Percentiles rank a stretch among this genome's conserved stretches.
phyloP scores from a whole-genome alignment of 2,329 filamentous ascomycete species.

The Alternaria viburni region DNA sequence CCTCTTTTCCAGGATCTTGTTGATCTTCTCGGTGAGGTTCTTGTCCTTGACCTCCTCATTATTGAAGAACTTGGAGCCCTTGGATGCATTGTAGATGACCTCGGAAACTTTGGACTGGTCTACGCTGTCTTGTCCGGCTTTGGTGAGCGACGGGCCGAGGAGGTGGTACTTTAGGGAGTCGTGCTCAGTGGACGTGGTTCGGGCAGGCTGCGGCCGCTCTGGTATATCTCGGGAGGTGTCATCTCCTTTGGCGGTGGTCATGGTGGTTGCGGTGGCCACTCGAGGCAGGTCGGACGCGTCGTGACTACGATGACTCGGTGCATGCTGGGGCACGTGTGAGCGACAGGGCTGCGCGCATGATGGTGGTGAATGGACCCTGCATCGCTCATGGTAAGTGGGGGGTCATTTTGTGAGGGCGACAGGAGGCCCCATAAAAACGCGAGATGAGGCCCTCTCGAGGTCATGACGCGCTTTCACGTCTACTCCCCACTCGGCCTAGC shows the following conservation, averaged over 20 bases:
- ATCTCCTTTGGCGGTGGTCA: slow-evolving; percentile 9
- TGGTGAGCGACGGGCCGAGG: slow-evolving; percentile 88
- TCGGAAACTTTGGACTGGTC: slow-evolving; percentile 94
- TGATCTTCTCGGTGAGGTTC: slow-evolving; percentile 83
- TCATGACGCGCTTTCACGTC: slow-evolving; percentile 30
- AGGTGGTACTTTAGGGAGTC: slow-evolving; percentile 86
- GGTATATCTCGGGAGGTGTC: background rate
- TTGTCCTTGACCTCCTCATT: slow-evolving; percentile 86
- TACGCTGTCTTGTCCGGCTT: slow-evolving; percentile 91
- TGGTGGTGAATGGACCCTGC: slow-evolving; percentile 22
- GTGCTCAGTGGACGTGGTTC: slow-evolving; percentile 49
- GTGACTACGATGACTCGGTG: slow-evolving; percentile 5
- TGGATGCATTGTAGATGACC: slow-evolving; percentile 95
- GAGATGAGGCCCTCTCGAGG: slow-evolving; percentile 13
- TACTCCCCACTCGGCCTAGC: slow-evolving; percentile 18
- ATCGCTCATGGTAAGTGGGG: slow-evolving; percentile 32
- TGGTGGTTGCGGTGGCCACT: slow-evolving; percentile 16
- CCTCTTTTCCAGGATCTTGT: slow-evolving; percentile 77
- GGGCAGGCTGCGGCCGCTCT: slow-evolving; percentile 23
- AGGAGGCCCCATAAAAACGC: slow-evolving; percentile 17
- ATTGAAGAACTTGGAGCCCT: slow-evolving; percentile 94
- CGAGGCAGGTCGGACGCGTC: slow-evolving; percentile 17
- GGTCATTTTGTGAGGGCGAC: slow-evolving; percentile 19
- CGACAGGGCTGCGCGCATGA: slow-evolving; percentile 13
- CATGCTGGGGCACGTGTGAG: slow-evolving; percentile 17